Evolutionary conservation across 108 stramenopile genomes (phyloP), one percentile per base, ranked within the genome.

Genomic region (Fistulifera pelliculosa): DNA sequence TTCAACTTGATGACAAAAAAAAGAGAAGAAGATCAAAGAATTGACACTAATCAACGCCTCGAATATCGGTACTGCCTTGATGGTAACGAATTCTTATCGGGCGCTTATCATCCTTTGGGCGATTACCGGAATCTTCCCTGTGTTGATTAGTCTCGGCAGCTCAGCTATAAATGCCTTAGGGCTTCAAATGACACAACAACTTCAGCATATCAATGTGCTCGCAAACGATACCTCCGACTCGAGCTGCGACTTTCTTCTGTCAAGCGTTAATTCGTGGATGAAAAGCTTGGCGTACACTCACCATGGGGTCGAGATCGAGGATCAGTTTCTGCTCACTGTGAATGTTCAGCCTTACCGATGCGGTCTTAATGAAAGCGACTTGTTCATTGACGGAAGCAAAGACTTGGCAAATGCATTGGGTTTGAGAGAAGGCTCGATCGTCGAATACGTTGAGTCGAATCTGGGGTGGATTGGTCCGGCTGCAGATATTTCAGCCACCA

Each of bases 21-120:
- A 44, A 39, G 25, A 44, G 45, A 6, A 21, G 10, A 47, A n/a
- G 11, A 58, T 23, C 18, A 58, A 61, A 28, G 55, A 63, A 28
- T 50, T 28, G 25, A 15, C 48, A 3, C 47, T 79, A 39, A 69
- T 56, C 38, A 71, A 71, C 64, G 78, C 78, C 16, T 63, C 78
- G 13, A 79, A 65, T 41, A 87, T 92, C 62, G 86, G 90, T 21
- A 87, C 90, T 41, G 90, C 90, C 8, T 68, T 92, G 16, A 74
- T 87, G 65, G 68, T 68, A 6, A 74, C 75, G 0, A 92, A 87
- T 48, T 83, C 85, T 3, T 71, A 81, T 27, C 67, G 86, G 38
- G 79, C 70, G 17, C 64, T 92, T 48, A 56, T 73, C 2, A 38
- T 84, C 11, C 31, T 86, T 68, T 79, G 58, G 59, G 64, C 72